These are phyloP conservation scores for Orbilia brochopaga DNA, from an alignment of 2,329 filamentous ascomycete species.

Conservation along the genomic window DNA sequence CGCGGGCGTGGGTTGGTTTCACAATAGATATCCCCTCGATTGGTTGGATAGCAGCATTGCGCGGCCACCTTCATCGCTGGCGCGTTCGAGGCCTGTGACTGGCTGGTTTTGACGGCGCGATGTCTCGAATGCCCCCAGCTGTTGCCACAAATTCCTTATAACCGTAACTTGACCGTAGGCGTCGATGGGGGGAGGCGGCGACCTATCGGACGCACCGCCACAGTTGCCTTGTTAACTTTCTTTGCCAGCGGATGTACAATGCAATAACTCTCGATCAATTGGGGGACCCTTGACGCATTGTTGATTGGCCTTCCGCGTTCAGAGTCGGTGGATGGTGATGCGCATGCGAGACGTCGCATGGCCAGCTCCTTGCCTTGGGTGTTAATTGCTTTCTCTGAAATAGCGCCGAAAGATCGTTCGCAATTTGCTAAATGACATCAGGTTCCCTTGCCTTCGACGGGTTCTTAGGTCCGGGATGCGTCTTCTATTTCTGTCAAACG, in stretches of 20 bases:
- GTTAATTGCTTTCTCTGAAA: background rate
- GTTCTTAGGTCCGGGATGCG: background rate
- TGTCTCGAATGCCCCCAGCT: conserved; percentile 22
- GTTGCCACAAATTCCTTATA: conserved; percentile 42
- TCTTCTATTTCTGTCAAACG: conserved; percentile 1
- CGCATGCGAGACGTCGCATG: conserved; percentile 4
- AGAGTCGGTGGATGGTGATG: background rate
- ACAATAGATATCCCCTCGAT: conserved; percentile 30
- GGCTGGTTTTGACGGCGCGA: background rate
- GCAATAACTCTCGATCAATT: background rate
- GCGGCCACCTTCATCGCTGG: conserved; percentile 22
- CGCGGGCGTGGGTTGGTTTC: conserved; percentile 41
- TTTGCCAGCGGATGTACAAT: background rate
- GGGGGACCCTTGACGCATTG: background rate
- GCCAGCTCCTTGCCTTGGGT: background rate
- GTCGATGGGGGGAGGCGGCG: background rate
- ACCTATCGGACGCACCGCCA: conserved; percentile 23
- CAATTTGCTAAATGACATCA: background rate
- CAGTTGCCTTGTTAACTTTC: conserved; percentile 1
- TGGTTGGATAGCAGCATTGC: conserved; percentile 30
- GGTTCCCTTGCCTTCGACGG: background rate
- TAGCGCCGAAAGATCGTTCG: background rate
- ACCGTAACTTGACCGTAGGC: too few species aligned
- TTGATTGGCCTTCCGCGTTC: conserved; percentile 6
- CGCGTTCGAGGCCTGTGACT: conserved; percentile 13